phyloP scores from a whole-genome alignment of 2,329 filamentous ascomycete genomes.

The Aspergillus carbonarius region DNA sequence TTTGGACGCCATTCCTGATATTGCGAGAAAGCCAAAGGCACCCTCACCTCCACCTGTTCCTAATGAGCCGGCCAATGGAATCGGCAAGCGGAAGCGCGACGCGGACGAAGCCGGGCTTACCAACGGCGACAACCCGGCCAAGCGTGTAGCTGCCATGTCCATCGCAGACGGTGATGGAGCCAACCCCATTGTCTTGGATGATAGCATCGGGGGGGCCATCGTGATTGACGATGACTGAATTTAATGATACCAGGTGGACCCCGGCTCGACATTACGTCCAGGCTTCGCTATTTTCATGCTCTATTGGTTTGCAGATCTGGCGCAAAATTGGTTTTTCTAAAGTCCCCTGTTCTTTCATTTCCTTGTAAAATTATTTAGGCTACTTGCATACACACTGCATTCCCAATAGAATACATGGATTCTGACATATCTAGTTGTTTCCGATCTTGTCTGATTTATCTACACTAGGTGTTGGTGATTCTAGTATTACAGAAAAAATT shows the following conservation, averaged over 20 bases:
- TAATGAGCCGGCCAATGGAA: slow-evolving; percentile 25
- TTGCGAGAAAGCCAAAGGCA: slow-evolving; percentile 49
- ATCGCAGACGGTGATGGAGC: slow-evolving; percentile 43
- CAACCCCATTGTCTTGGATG: slow-evolving; percentile 49
- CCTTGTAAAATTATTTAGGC: background rate
- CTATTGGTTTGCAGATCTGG: background rate
- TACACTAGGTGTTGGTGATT: too few relatives aligned
- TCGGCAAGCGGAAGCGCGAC: slow-evolving; percentile 47
- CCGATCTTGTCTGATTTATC: background rate
- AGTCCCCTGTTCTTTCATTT: background rate
- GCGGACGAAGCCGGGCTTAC: slow-evolving; percentile 41
- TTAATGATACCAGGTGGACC: background rate
- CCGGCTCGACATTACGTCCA: background rate
- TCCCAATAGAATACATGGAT: background rate
- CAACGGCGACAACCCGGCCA: slow-evolving; percentile 43
- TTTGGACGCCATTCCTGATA: slow-evolving; percentile 42
- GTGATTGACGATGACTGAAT: slow-evolving; percentile 57
- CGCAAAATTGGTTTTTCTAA: background rate
- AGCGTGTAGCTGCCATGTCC: slow-evolving; percentile 35
- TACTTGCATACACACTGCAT: background rate
- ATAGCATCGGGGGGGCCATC: slow-evolving; percentile 59
- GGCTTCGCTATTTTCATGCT: background rate
- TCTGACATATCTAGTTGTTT: background rate
- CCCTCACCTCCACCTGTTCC: slow-evolving; percentile 29
- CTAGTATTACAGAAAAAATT: too few relatives aligned